Percentiles rank a stretch among this genome's conserved stretches.
These are phyloP conservation scores for Porcisia deanei DNA, from an alignment of 208 protist species.

Conservation along the genomic window DNA sequence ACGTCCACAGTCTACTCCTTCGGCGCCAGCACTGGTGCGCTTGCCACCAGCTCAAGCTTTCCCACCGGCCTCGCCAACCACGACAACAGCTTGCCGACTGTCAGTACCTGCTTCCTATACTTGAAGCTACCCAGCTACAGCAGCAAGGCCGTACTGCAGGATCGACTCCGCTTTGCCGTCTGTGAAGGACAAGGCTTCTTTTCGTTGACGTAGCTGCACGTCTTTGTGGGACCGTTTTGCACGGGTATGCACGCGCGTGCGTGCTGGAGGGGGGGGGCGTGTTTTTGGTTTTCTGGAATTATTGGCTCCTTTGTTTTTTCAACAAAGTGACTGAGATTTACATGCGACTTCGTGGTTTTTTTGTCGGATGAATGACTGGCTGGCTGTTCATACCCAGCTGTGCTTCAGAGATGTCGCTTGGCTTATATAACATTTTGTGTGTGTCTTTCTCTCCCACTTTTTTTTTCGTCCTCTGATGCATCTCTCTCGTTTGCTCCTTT, in stretches of 20 bases:
- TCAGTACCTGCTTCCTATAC: slow-evolving; percentile 97
- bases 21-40: slow-evolving; percentile 4
- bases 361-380: no score
- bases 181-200: slow-evolving; percentile 77
- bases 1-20: not conserved
- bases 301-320: no score
- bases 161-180: slow-evolving; percentile 67
- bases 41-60: slow-evolving; percentile 11
- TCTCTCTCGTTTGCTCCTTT: not conserved
- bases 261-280: not conserved
- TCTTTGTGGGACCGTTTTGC: not conserved
- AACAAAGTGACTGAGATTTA: no score
- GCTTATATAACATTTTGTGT: not conserved
- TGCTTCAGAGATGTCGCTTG: no score
- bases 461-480: not conserved
- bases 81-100: slow-evolving; percentile 81
- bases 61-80: slow-evolving; percentile 1
- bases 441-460: not conserved
- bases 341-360: no score
- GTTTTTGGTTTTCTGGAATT: no score
- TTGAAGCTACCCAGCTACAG: slow-evolving; percentile 95
- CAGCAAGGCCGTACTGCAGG: slow-evolving; percentile 62
- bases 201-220: slow-evolving; percentile 46
- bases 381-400: no score
- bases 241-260: not conserved